phyloP scores from a whole-genome alignment of 2,329 filamentous ascomycete genomes.

The Pseudogymnoascus sp. region DNA sequence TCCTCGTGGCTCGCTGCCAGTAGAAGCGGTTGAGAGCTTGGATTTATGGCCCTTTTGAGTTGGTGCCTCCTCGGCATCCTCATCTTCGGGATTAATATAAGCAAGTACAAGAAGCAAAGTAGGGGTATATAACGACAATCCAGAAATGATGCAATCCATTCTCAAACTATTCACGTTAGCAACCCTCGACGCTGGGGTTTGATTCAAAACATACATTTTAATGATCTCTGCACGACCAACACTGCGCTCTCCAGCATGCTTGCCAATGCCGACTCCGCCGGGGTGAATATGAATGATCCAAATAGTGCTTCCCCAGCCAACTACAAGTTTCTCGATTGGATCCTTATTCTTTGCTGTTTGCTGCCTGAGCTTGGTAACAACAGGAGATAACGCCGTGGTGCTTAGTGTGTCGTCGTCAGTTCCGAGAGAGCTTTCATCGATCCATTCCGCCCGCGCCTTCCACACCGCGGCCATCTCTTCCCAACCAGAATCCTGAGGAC shows the following conservation, averaged over 20 bases:
- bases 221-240: conserved; percentile 81
- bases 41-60: conserved; percentile 34
- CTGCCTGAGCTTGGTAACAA: conserved; percentile 40
- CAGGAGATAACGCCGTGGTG: conserved; percentile 33
- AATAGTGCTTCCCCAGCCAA: conserved; percentile 93
- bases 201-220: conserved; percentile 66
- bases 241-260: conserved; percentile 59
- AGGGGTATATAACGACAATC: conserved; percentile 92
- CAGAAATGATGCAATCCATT: conserved; percentile 96
- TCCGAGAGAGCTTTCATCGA: conserved; percentile 76
- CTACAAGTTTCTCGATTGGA: conserved; percentile 68
- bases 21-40: conserved; percentile 38
- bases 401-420: conserved; percentile 51
- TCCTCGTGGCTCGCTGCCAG: conserved; percentile 51
- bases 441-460: conserved; percentile 89
- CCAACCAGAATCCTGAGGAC: conserved; percentile 80
- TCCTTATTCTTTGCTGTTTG: conserved; percentile 41
- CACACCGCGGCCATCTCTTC: conserved; percentile 95
- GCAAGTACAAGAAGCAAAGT: conserved; percentile 85
- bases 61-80: conserved; percentile 33
- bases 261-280: conserved; percentile 58
- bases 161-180: conserved; percentile 55
- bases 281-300: conserved; percentile 92
- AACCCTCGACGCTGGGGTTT: neutral
- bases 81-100: conserved; percentile 69